Base-by-base conservation (phyloP, 2,329 filamentous ascomycete species). In the Knufia petricola region DNA sequence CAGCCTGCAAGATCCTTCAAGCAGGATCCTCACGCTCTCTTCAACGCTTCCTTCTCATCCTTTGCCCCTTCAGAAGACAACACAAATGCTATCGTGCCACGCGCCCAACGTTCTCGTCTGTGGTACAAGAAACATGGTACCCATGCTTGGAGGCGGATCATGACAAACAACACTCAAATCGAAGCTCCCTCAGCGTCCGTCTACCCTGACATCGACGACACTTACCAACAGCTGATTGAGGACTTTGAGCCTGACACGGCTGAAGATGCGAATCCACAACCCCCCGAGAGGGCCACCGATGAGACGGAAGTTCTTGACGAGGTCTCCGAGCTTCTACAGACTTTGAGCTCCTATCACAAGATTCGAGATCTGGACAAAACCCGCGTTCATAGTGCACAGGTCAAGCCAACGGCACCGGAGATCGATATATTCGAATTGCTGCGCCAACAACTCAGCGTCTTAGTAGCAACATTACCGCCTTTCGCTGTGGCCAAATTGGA, bases 401-500 rank as follows among this genome's bases (percentile, higher is more conserved):
- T 69, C 1, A 64, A 70, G 28, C 79, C 79, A 3, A 77, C 76
- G 0, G 66, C 71, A 15, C 72, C 75, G 24, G 79, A 83, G 56
- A 63, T 71, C 31, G 69, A 70, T 32, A 68, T 77, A 0, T 94
- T 94, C 62, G 75, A 87, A 54, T 75, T 82, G 21, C 73, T 95
- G 46, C 87, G 84, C 61, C 77, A 81, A 3, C 86, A 89, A 61
- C 70, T 95, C 17, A 72, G 79, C 0, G 69, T 88, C 24, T 79
- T 94, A 53, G 77, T 94, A 52, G 76, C 83, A 55, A 79, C 77
- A 32, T 69, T 95, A 9, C 88, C 88, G 1, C 88, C 88, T 1
- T 92, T 87, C 61, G 85, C 85, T 1, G 84, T 95, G 20, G 82
- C 88, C 4, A 90, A 92, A 60, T 71, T 95, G 52, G 83, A 94